Evolutionary conservation across 1,139 yeast species (phyloP).

Genomic region (Pichia sp.): DNA sequence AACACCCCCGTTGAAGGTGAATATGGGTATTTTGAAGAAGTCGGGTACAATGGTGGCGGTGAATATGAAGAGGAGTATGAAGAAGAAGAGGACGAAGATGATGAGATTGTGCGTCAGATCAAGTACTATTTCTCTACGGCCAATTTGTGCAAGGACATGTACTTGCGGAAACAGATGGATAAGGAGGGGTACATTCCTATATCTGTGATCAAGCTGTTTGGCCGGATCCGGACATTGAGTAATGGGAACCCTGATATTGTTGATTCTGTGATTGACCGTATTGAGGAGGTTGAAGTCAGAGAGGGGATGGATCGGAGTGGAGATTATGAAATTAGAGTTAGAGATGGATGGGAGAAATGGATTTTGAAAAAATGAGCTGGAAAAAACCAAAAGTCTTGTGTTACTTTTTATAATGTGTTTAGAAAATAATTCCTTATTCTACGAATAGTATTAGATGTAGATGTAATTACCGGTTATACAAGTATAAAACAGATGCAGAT

Average conservation of each 20-base stretch:
- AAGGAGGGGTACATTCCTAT: conserved; percentile 67
- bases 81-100: not conserved
- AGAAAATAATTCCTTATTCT: no score
- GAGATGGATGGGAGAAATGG: conserved; percentile 47
- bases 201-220: conserved; percentile 60
- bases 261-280: conserved; percentile 28
- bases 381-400: no score
- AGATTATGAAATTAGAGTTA: conserved; percentile 39
- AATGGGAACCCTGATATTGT: conserved; percentile 44
- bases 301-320: conserved; percentile 18
- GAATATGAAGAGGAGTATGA: not conserved
- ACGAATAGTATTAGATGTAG: no score
- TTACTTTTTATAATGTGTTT: no score
- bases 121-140: conserved; percentile 87
- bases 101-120: conserved; percentile 49
- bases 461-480: no score
- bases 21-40: not conserved
- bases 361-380: conserved; percentile 27
- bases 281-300: conserved; percentile 38
- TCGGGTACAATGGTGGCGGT: conserved; percentile 40
- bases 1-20: not conserved
- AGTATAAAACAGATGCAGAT: no score
- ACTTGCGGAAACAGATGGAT: conserved; percentile 74
- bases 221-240: conserved; percentile 60
- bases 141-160: conserved; percentile 78